Conservation (phyloP, 2,329 filamentous ascomycete genomes). For the Dactylellina cionopaga region DNA sequence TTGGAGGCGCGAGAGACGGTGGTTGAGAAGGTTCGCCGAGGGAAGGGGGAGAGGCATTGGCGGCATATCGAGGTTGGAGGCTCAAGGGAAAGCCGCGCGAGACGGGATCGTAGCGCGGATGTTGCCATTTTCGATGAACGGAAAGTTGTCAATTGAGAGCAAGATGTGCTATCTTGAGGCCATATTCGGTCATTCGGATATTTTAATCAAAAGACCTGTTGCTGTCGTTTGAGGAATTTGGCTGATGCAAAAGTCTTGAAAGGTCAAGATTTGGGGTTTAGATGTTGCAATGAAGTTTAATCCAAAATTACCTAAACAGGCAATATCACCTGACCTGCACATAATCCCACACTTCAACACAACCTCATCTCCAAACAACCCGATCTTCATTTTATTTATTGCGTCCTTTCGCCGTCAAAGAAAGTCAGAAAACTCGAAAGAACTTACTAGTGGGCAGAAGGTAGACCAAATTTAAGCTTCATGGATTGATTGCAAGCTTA, state of each 20-base stretch:
- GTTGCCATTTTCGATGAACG: conserved; percentile 25
- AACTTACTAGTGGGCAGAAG: too few relatives aligned
- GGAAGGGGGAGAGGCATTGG: conserved; percentile 22
- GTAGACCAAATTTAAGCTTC: too few relatives aligned
- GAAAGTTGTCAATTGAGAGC: neutral
- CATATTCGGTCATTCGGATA: conserved; percentile 22
- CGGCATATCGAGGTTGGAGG: conserved; percentile 29
- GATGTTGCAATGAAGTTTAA: neutral
- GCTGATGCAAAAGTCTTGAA: neutral
- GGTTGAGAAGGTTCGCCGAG: conserved; percentile 74
- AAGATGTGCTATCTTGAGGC: conserved; percentile 27
- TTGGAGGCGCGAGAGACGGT: conserved; percentile 77
- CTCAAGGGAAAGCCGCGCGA: conserved; percentile 27
- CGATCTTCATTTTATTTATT: too few relatives aligned
- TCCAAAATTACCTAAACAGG: neutral
- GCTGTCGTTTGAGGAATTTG: neutral
- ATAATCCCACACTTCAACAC: too few relatives aligned
- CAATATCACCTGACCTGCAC: neutral
- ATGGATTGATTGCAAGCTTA: too few relatives aligned
- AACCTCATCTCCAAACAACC: too few relatives aligned
- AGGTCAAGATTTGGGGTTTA: conserved; percentile 3
- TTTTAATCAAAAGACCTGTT: neutral
- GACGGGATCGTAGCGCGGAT: conserved; percentile 22
- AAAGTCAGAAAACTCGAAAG: too few relatives aligned
- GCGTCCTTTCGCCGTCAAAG: too few relatives aligned